Base-by-base conservation (phyloP, 2,329 filamentous ascomycete species). In the Neocatenulostroma microsporum region DNA sequence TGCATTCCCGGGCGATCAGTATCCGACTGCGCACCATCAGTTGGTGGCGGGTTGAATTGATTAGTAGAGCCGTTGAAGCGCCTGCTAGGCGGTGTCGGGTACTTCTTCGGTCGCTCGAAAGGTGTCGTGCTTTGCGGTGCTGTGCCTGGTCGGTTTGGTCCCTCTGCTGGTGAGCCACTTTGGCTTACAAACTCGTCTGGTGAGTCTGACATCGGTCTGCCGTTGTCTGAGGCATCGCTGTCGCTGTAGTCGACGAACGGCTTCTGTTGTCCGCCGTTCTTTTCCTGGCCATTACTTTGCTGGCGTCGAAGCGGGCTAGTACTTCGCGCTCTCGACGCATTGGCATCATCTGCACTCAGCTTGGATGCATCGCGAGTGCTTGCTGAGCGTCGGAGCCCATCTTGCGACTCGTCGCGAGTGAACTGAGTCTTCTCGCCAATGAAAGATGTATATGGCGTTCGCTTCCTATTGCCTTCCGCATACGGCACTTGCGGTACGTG, bases 371-470 rank as follows among this genome's bases (percentile, higher is more conserved):
- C 67, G 24, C 72, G 67, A 37, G 69, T 67, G 47, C 70, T 78
- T 10, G 68, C 60, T 36, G 74, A 74, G 29, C 72, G 66, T 29
- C 65, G 63, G 7, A 77, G 47, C 12, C 66, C 65, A 21, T 71
- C 62, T 40, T 62, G 68, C 25, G 67, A 67, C 14, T 40, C 34
- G n/a, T n/a, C n/a, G 8, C 41, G 41, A 13, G 15, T 13, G 48
- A 77, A 66, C 37, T 72, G 71, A 0, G 70, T 78, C 46, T 66
- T 73, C 51, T 80, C 75, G 21, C 75, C 74, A 26, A 68, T 64
- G 20, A 63, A 56, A 3, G 63, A 64, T 11, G 70, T 67, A 53
- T 80, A 80, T 28, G 67, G 69, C 15, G 70, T 72, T 31, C 74
- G 66, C 6, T 62, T 58, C 27, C 75, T 67, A 17, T 62, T 65